These are phyloP conservation scores for Phytophthora fragariae DNA, from an alignment of 352 stramenopile species.

Conservation along the genomic window DNA sequence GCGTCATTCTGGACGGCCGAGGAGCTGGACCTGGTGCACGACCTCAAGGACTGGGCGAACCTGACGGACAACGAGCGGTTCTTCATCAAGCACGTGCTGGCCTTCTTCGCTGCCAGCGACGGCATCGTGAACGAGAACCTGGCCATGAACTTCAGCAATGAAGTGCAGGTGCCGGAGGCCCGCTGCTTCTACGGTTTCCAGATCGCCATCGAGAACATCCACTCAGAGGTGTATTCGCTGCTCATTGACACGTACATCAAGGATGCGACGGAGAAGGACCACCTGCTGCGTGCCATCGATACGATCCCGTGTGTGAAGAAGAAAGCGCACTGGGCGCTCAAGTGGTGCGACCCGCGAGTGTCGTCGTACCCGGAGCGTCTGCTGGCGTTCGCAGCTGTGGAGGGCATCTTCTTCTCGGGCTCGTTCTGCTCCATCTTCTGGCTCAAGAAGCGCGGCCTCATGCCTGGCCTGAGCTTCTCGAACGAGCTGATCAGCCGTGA, in stretches of 20 bases:
- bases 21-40: slow-evolving; percentile 97
- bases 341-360: too few relatives aligned
- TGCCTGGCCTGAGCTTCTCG: too few relatives aligned
- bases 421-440: too few relatives aligned
- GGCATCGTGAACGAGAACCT: slow-evolving; percentile 99
- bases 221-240: slow-evolving; percentile 99
- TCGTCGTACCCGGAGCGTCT: too few relatives aligned
- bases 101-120: slow-evolving; percentile 99
- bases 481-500: too few relatives aligned
- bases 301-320: slow-evolving; percentile 97
- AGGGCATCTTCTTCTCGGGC: too few relatives aligned
- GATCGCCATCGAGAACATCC: slow-evolving; percentile 99
- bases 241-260: slow-evolving; percentile 99
- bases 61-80: slow-evolving; percentile 96
- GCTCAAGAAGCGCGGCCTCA: too few relatives aligned
- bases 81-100: slow-evolving; percentile 98
- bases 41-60: slow-evolving; percentile 96
- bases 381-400: too few relatives aligned
- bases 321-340: slow-evolving; percentile 84
- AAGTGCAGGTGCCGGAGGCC: slow-evolving; percentile 97
- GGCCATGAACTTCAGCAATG: slow-evolving; percentile 98
- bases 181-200: slow-evolving; percentile 99
- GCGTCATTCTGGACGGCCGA: slow-evolving; percentile 99
- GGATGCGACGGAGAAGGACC: slow-evolving; percentile 93
- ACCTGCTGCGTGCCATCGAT: slow-evolving; percentile 97